Base-by-base conservation (phyloP, 2,329 filamentous ascomycete species). In the Aureobasidium subglaciale region DNA sequence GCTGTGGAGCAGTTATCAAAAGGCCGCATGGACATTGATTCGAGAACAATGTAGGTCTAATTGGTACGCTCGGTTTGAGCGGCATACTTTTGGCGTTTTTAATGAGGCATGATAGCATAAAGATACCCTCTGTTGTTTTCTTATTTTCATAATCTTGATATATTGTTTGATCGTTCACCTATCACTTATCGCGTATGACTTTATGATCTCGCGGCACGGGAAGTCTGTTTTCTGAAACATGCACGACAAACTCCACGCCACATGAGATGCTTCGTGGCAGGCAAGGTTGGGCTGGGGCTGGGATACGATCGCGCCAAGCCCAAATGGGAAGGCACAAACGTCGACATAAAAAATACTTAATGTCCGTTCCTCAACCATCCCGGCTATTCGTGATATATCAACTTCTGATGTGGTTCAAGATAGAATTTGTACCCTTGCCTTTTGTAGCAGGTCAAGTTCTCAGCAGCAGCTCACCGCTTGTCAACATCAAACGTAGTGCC, bases 71-170 rank as follows among this genome's bases (percentile, higher is more conserved):
- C 10, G 4, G 11, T 27, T 38, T 18, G 34, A 16, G 13, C 29
- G 34, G 32, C 24, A 10, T 20, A n/a, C 22, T 38, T 35, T 40
- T n/a, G 24, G 32, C 25, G 15, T 41, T 40, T 35, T 27, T 50
- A 38, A 50, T 29, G 32, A 50, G 37, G 35, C 25, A 54, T 32
- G 38, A 24, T 54, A 54, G 50, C 38, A 54, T 54, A 43, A 53
- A 54, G 37, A 54, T 54, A 43, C 50, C 48, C 48, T 52, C n/a
- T 52, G 2, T 20, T 22, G 1, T 22, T 22, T 52, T 41, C 22
- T 32, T 48, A 32, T 10, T 13, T 11, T 38, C 22, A 15, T 20
- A 29, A 38, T 29, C n/a, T 50, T 18, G 46, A 37, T 16, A 24
- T 34, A 50, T 22, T 29, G n/a, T 52, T 40, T 16, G 7, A 30